Conservation (phyloP, 2,329 filamentous ascomycete genomes). For the Tolypocladium guangdongense region DNA sequence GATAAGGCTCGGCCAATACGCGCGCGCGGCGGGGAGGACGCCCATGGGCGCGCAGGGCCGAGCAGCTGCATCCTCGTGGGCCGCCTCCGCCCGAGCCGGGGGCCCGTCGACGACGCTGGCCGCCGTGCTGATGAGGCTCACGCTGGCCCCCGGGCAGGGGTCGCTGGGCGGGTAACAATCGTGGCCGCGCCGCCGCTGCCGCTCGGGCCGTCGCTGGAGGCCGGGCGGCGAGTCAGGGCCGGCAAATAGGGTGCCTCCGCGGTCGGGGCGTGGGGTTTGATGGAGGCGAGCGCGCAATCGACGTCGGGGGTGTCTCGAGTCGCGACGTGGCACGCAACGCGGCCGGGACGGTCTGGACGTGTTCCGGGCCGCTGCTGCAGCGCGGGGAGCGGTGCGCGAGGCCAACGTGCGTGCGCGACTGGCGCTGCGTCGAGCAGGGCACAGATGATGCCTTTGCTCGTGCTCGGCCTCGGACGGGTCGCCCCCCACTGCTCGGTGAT, state of each 20-base stretch:
- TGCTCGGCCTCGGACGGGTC: neutral
- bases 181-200: neutral
- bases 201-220: neutral
- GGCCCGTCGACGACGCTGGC: neutral
- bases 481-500: slow-evolving; percentile 9
- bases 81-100: neutral
- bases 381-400: neutral
- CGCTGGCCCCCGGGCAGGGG: neutral
- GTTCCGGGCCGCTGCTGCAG: neutral
- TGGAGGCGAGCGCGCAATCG: neutral
- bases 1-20: slow-evolving; percentile 1
- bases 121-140: neutral
- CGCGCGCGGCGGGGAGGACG: neutral
- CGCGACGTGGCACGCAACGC: too few species aligned
- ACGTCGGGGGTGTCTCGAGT: neutral
- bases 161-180: neutral
- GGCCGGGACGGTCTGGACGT: too few species aligned
- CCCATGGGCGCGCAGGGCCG: slow-evolving; percentile 1
- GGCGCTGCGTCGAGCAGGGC: neutral
- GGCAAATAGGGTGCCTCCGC: neutral
- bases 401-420: neutral
- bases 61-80: neutral
- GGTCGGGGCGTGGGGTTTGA: neutral
- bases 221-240: neutral
- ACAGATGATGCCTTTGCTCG: neutral